Conservation (phyloP, 2,329 filamentous ascomycete species). For the Botrytis fragariae region DNA sequence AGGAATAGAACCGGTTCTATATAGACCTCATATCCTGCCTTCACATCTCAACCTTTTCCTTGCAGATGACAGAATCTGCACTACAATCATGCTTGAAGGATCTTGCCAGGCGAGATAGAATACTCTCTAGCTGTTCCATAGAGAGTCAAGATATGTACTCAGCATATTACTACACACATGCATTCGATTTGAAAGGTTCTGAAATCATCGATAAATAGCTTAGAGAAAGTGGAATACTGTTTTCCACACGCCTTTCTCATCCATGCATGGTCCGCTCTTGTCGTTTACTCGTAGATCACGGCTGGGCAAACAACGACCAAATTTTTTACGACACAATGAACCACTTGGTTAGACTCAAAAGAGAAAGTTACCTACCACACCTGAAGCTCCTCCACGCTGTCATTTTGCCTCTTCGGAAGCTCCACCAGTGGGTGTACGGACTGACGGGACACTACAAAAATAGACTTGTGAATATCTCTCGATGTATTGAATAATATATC, state of each 20-base stretch:
- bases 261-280: neutral
- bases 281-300: neutral
- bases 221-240: neutral
- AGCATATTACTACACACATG: neutral
- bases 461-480: too few relatives aligned
- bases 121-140: neutral
- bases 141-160: neutral
- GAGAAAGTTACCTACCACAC: neutral
- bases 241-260: neutral
- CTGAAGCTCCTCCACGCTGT: neutral
- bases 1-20: neutral
- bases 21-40: neutral
- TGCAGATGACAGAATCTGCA: neutral
- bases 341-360: neutral
- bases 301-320: neutral
- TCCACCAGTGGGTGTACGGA: too few relatives aligned
- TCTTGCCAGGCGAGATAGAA: too few relatives aligned
- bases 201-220: neutral
- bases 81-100: neutral
- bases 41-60: neutral
- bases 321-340: neutral
- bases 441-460: too few relatives aligned
- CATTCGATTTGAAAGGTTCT: neutral
- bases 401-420: neutral
- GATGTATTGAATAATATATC: too few relatives aligned